Base-by-base conservation (phyloP, 176 grass and related monocot species). In the Triticum urartu region DNA sequence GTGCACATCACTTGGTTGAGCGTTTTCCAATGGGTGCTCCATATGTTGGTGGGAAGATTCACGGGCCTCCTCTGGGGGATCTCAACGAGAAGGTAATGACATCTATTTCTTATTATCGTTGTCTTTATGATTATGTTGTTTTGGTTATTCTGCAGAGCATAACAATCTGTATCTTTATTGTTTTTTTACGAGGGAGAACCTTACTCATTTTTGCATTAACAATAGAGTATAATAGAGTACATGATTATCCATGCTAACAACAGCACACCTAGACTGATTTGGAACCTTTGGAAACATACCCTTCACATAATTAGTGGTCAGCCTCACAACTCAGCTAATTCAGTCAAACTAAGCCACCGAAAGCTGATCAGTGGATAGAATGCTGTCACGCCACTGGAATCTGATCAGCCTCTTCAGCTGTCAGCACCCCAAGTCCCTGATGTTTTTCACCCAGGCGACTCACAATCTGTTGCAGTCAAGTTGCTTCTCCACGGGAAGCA, bases 11-110 rank as follows among this genome's bases (percentile, higher is more conserved):
- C 34, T 87, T 98, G 81, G 96, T 98, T 21, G 96, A 98, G 89
- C 91, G 96, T 67, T 98, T 98, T 90, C 96, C 96, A 75, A 95
- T 98, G 96, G 96, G 92, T 40, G 91, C 96, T 89, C 96, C 96
- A 61, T 94, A 87, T 85, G 88, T 94, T 72, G 96, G 96, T 79
- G 96, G 96, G 85, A 98, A 91, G 65, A 95, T 98, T 87, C 96
- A 95, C 22, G 96, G 96, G 56, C 96, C 96, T 69, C 96, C 96
- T 84, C 93, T 98, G 67, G 94, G 91, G 30, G 89, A 98, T 70
- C 90, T 98, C 20, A 98, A 94, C 80, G 96, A 95, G 88, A 98
- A 98, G 92, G 96, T 43, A 98, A 91, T 87, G 36, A 48, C 67
- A 56, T 87, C 25, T 80, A 72, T 65, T 81, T 54, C 64, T 77